Conservation (phyloP, 108 stramenopile species). For the Nitzschia inconspicua region DNA sequence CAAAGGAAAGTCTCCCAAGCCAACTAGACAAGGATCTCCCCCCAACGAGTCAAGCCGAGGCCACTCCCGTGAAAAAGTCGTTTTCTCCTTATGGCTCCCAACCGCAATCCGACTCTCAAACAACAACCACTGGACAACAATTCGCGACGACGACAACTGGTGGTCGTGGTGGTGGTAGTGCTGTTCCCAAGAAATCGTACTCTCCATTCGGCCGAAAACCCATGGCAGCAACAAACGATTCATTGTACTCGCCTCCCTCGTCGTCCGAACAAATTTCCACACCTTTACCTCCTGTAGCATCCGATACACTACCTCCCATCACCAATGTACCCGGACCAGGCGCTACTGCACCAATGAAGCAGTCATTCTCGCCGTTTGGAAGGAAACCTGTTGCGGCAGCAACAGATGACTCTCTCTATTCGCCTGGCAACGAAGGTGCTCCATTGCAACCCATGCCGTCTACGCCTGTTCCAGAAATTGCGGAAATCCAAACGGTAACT, state of each 20-base stretch:
- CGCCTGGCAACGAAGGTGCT: background rate
- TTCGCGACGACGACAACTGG: no score
- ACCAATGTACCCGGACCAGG: no score
- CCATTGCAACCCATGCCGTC: background rate
- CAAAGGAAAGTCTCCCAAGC: background rate
- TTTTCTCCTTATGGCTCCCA: slow-evolving; percentile 7
- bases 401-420: background rate
- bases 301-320: no score
- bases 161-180: no score
- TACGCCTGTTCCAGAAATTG: no score
- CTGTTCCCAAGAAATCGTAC: slow-evolving; percentile 8
- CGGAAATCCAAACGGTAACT: no score
- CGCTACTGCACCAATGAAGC: slow-evolving; percentile 2
- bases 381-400: no score
- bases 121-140: no score
- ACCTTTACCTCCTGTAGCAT: no score
- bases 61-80: slow-evolving; percentile 10
- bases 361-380: slow-evolving; percentile 9
- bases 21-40: background rate
- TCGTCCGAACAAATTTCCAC: no score
- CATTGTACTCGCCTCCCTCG: background rate
- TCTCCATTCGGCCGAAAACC: slow-evolving; percentile 8
- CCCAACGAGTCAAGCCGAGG: background rate
- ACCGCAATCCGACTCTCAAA: no score
- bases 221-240: background rate